Evolutionary conservation across 1,139 yeast species (phyloP), one percentile per base, ranked within the genome.

Genomic region (Geotrichum klebahnii): DNA sequence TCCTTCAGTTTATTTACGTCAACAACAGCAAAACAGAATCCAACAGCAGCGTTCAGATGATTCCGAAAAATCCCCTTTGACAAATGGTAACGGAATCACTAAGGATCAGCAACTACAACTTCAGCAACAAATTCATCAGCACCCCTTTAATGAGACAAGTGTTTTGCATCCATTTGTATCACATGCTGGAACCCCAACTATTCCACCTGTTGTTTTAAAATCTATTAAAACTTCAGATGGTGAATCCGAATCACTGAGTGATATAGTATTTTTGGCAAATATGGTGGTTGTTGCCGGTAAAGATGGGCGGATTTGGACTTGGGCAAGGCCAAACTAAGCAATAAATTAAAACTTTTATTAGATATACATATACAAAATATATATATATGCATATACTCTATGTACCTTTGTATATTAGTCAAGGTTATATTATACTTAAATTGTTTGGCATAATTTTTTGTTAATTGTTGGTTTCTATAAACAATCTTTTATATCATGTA

Each of bases 251-350:
- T 16, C 41, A 3, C 22, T 52, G 19, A 33, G 45, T 8, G 54
- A 52, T 35, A n/a, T 52, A 9, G 48, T 42, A 20, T 52, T 52
- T 26, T 16, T 48, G 34, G 48, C 38, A 17, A 46, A 38, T 20
- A 8, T 20, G n/a, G 36, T 52, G n/a, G 36, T 52, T 14, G 54
- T 38, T 2, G 37, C 52, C 0, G 49, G 43, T n/a, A 48, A 46
- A 20, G 54, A 52, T 34, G 54, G 54, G 1, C 31, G 50, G 3
- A 20, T 52, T 12, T 52, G 54, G 54, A 45, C 48, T 5, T 52
- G 54, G 54, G 31, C 20, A 22, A 29, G 54, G 29, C 50, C 50
- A 4, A 22, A 9, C 20, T 10, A 26, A 26, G 10, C 29, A 26
- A 26, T 10, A 10, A 26, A 10, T 6, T 8, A 26, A 10, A 26